phyloP scores from a whole-genome alignment of 768 basidiomycete species.

The Rhizopogon vesiculosus region DNA sequence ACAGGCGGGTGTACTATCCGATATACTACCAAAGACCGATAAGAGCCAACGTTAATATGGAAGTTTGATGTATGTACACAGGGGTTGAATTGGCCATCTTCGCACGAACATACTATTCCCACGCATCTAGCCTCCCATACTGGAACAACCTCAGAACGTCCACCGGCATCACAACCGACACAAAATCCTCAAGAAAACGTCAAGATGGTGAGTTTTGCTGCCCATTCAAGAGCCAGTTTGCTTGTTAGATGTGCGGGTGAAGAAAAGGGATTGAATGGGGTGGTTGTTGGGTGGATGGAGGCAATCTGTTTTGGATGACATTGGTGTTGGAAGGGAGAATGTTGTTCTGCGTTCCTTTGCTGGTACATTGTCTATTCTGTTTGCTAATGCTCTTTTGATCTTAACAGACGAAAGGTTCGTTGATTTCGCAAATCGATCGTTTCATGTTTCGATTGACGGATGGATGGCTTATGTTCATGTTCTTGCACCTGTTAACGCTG shows the following conservation, averaged over 20 bases:
- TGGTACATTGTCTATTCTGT: not conserved
- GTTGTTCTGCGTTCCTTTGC: not conserved
- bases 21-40: conserved; percentile 25
- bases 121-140: conserved; percentile 15
- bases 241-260: conserved; percentile 2
- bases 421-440: conserved; percentile 6
- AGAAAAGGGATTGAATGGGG: conserved; percentile 16
- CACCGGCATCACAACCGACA: conserved; percentile 12
- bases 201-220: conserved; percentile 41
- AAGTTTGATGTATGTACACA: too few species aligned
- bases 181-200: conserved; percentile 30
- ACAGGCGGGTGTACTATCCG: conserved; percentile 38
- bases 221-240: conserved; percentile 9
- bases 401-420: conserved; percentile 81
- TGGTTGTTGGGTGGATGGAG: conserved; percentile 29
- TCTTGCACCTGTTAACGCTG: conserved; percentile 4
- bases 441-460: not conserved
- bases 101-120: conserved; percentile 11
- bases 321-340: conserved; percentile 5
- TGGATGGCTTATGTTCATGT: conserved; percentile 9
- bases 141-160: not conserved
- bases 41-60: too few species aligned
- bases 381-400: conserved; percentile 16
- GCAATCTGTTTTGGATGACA: conserved; percentile 29
- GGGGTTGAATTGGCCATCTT: not conserved